Conservation (phyloP, 2,329 filamentous ascomycete genomes). For the Pleomassaria siparia region DNA sequence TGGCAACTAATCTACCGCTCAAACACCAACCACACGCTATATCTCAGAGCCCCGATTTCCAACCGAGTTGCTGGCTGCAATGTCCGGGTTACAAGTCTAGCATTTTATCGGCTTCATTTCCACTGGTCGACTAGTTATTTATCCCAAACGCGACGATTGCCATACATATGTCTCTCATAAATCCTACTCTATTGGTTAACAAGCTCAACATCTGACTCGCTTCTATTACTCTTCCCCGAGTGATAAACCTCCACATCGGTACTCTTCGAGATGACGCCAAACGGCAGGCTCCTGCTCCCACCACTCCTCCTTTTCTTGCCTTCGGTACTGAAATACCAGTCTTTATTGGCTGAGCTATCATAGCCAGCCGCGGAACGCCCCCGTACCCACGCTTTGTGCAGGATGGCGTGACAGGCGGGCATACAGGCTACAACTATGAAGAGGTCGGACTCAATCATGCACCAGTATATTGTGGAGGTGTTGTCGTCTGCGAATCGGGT, state of each 20-base stretch:
- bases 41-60: too few relatives aligned
- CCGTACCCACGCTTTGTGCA: constrained; percentile 15
- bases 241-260: constrained; percentile 24
- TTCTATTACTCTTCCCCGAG: constrained; percentile 16
- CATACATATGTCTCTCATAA: too few relatives aligned
- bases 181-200: too few relatives aligned
- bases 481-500: constrained; percentile 22
- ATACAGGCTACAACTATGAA: constrained; percentile 31
- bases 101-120: too few relatives aligned
- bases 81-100: too few relatives aligned
- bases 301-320: constrained; percentile 13
- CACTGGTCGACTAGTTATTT: too few relatives aligned
- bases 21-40: too few relatives aligned
- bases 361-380: constrained; percentile 11
- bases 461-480: constrained; percentile 28
- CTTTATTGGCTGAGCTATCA: constrained; percentile 13
- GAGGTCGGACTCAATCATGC: constrained; percentile 27
- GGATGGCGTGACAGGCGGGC: constrained; percentile 26
- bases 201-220: constrained; percentile 25
- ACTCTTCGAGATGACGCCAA: constrained; percentile 23
- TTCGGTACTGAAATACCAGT: constrained; percentile 20
- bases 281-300: constrained; percentile 15
- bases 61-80: too few relatives aligned
- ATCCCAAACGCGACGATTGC: too few relatives aligned
- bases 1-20: too few relatives aligned